These are phyloP conservation scores for Pseudogymnoascus sp. DNA, from an alignment of 2,329 filamentous ascomycete genomes.

Conservation along the genomic window DNA sequence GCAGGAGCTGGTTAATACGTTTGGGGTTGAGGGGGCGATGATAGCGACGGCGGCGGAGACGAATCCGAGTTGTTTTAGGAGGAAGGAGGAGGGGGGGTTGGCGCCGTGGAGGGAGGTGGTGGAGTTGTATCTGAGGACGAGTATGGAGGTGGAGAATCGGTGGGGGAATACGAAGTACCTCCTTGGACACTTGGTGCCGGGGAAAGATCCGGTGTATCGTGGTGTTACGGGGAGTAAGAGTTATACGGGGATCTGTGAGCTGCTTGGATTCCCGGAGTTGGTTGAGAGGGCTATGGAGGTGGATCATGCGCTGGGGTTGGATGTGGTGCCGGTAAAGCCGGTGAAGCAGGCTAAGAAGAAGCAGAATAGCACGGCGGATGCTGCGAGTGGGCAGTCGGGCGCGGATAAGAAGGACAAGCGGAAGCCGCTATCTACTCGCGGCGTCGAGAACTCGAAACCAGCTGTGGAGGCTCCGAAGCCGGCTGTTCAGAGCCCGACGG, in stretches of 20 bases:
- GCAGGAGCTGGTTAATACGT: conserved; percentile 63
- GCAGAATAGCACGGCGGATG: conserved; percentile 28
- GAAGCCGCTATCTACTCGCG: conserved; percentile 6
- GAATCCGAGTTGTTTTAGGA: conserved; percentile 81
- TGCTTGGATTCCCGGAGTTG: conserved; percentile 57
- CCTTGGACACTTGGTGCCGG: conserved; percentile 76
- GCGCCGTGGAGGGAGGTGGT: conserved; percentile 71
- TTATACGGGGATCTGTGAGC: conserved; percentile 61
- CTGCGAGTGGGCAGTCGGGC: conserved; percentile 4
- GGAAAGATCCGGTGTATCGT: conserved; percentile 59
- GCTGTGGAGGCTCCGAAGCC: not conserved
- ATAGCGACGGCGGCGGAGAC: conserved; percentile 89
- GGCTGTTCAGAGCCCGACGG: not conserved
- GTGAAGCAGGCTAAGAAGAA: conserved; percentile 26
- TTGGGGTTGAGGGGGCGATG: conserved; percentile 89
- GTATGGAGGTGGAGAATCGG: conserved; percentile 73
- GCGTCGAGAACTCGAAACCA: conserved; percentile 7
- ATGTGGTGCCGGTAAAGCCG: conserved; percentile 15
- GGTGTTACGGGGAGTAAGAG: conserved; percentile 57
- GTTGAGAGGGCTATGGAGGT: conserved; percentile 54
- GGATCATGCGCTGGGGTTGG: conserved; percentile 37
- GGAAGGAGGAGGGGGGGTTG: conserved; percentile 58
- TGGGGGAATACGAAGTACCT: conserved; percentile 92
- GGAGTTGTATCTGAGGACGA: conserved; percentile 62
- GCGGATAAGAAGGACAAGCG: conserved; percentile 13